Evolutionary conservation across 352 stramenopile species (phyloP), one percentile per base, ranked within the genome.

Genomic region (Phytophthora syringae): DNA sequence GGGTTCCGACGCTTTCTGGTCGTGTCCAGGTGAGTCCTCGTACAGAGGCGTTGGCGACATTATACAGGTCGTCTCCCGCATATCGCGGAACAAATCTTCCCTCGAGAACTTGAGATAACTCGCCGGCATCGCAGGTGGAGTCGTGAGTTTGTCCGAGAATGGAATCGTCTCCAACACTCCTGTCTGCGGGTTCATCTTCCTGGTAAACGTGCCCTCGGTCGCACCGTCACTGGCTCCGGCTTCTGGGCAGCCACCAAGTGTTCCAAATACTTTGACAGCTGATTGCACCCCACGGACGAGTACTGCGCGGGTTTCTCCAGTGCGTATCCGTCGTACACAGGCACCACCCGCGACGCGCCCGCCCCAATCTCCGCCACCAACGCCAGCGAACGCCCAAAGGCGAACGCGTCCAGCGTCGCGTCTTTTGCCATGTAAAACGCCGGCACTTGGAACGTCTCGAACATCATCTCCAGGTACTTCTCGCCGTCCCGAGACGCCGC

Each of bases 341-440:
- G 90, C 30, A 95, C 89, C 20, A 96, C 91, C 21, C 88, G 89
- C 43, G 89, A 92, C 20, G 84, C 76, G 9, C 90, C 89, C 10
- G 90, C 88, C 13, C 93, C 93, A 60, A 97, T 86, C 63, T 98
- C 93, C 7, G 83, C 88, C 42, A 98, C 87, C 32, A 98, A 60
- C 15, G 93, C 92, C 18, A 89, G 76, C 16, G 90, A 93, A 3
- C 92, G 77, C 2, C 94, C 94, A 30, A 97, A 94, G 2, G 92
- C 88, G 58, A 98, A 98, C 0, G 94, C 89, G 49, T 95, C 89
- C 20, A 98, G 76, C 54, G 97, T 84, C 3, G 89, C 90, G 52
- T 94, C 90, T 51, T 96, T 94, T 18, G 90, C 88, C 68, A 97
- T 85, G 72, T 97, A 98, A 64, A 97, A 94, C 13, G 89, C 89